phyloP scores from a whole-genome alignment of 768 basidiomycete genomes.

The Clitopilus hobsonii region DNA sequence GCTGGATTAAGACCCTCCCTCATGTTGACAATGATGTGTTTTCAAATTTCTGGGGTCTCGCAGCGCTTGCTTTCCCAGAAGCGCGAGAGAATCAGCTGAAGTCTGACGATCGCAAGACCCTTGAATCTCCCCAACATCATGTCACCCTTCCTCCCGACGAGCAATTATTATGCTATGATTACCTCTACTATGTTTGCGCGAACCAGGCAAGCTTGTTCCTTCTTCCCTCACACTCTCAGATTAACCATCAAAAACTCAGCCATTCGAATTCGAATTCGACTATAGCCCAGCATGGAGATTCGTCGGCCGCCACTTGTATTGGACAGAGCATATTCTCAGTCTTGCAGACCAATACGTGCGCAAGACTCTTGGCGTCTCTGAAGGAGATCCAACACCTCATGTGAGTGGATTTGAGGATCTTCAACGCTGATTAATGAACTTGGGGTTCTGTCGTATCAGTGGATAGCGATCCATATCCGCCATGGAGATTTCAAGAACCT shows the following conservation, averaged over 20 bases:
- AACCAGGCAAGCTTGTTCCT: conserved; percentile 31
- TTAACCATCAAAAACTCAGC: conserved; percentile 23
- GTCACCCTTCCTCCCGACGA: conserved; percentile 46
- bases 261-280: conserved; percentile 51
- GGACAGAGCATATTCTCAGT: conserved; percentile 34
- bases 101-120: conserved; percentile 21
- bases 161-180: conserved; percentile 48
- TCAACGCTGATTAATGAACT: not conserved
- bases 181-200: conserved; percentile 44
- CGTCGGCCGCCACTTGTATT: conserved; percentile 49
- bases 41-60: conserved; percentile 41
- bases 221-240: conserved; percentile 6
- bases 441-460: conserved; percentile 26
- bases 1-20: conserved; percentile 45
- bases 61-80: conserved; percentile 42
- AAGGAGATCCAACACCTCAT: conserved; percentile 37
- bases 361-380: conserved; percentile 33
- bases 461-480: conserved; percentile 54
- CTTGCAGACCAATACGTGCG: conserved; percentile 43
- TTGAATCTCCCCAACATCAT: conserved; percentile 33
- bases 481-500: conserved; percentile 47
- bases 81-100: conserved; percentile 30
- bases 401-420: conserved; percentile 26
- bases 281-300: conserved; percentile 57
- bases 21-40: conserved; percentile 39